Percentiles rank a stretch among this genome's conserved stretches.
Conservation (phyloP, 768 basidiomycete genomes). For the Hortiboletus campestris region DNA sequence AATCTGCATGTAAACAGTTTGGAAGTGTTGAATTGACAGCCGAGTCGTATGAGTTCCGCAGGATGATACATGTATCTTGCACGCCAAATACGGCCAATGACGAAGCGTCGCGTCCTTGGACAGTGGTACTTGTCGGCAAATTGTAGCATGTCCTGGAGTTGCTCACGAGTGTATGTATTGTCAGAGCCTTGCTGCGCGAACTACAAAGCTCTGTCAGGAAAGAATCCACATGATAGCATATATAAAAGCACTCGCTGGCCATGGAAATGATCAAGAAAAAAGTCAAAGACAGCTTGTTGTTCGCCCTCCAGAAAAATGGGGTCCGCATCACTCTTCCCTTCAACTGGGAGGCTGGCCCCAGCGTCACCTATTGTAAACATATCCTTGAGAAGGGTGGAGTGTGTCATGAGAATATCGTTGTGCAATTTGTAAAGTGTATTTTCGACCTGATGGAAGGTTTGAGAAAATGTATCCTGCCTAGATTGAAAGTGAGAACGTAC, state of each 20-base stretch:
- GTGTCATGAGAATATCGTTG: neutral
- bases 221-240: neutral
- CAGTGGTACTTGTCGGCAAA: slow-evolving; percentile 1
- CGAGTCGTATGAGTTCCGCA: neutral
- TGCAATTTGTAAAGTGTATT: neutral
- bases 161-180: neutral
- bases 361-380: neutral
- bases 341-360: neutral
- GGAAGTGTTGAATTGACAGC: neutral
- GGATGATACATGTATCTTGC: neutral
- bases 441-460: neutral
- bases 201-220: neutral
- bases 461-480: neutral
- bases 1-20: neutral
- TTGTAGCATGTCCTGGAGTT: neutral
- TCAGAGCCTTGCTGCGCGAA: neutral
- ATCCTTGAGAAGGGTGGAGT: neutral
- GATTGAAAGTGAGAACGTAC: neutral
- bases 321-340: neutral
- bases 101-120: neutral
- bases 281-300: neutral
- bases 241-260: neutral
- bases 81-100: neutral
- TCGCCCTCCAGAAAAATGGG: neutral
- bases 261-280: neutral